Conservation (phyloP, 345 rosid species). For the Salix suchowensis region DNA sequence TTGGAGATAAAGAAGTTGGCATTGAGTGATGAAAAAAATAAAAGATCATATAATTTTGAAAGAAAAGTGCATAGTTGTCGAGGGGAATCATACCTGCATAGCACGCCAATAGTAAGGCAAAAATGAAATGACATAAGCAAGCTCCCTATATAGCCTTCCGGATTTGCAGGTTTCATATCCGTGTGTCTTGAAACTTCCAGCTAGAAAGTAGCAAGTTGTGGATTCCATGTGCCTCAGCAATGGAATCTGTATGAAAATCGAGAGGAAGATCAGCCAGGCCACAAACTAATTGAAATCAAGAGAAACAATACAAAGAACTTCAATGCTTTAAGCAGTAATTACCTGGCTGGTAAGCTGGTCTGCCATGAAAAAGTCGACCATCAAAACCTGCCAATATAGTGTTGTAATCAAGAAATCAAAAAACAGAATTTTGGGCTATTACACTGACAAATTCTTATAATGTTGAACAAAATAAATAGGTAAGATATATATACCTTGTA, state of each 20-base stretch:
- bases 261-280: background rate
- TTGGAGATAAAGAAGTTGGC: background rate
- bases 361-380: constrained; percentile 98
- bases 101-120: constrained; percentile 94
- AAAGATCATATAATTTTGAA: background rate
- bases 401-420: background rate
- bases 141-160: constrained; percentile 62
- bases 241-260: constrained; percentile 51
- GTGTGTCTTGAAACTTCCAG: constrained; percentile 64
- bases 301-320: background rate
- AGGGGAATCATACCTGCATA: constrained; percentile 57
- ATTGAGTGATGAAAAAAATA: background rate
- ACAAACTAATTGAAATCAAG: background rate
- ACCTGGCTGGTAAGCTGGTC: constrained; percentile 99
- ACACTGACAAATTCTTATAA: background rate
- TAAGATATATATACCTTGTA: constrained; percentile 47
- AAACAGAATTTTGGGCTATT: background rate
- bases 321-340: constrained; percentile 2
- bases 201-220: constrained; percentile 79
- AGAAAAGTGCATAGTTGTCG: background rate
- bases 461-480: background rate
- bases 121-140: constrained; percentile 78
- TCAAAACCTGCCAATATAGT: constrained; percentile 49
- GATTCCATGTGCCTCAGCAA: constrained; percentile 77
- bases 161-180: constrained; percentile 56